Percentiles rank a stretch among this genome's conserved stretches.
Conservation (phyloP, 805 yeast genomes). For the Metschnikowia picachoensis region DNA sequence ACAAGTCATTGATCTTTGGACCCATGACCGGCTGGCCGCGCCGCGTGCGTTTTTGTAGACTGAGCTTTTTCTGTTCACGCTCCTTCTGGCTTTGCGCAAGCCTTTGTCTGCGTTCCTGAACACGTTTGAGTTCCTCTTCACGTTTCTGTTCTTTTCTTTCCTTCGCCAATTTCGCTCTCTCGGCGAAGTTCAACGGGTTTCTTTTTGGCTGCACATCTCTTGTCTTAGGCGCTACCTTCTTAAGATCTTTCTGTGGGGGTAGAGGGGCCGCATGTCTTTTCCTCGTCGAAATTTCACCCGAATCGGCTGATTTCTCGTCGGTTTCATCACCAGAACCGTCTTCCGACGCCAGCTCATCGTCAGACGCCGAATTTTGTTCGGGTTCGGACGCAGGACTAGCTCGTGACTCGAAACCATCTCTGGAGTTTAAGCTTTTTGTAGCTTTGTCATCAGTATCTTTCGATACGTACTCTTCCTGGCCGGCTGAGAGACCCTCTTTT, state of each 20-base stretch:
- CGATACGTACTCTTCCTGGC: neutral
- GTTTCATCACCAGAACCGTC: neutral
- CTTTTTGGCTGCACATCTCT: slow-evolving; percentile 15
- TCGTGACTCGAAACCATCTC: too few relatives aligned
- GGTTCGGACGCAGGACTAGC: too few relatives aligned
- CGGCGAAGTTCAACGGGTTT: slow-evolving; percentile 40
- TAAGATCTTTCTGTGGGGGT: slow-evolving; percentile 7
- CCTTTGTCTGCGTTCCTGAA: slow-evolving; percentile 34
- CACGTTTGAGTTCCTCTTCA: slow-evolving; percentile 34
- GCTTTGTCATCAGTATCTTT: neutral
- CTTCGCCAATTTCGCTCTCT: slow-evolving; percentile 42
- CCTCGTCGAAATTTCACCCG: slow-evolving; percentile 18
- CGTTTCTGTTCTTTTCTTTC: slow-evolving; percentile 44
- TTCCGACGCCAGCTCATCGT: neutral
- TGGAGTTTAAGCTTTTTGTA: too few relatives aligned
- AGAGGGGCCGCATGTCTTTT: slow-evolving; percentile 7
- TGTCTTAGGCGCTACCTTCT: slow-evolving; percentile 16
- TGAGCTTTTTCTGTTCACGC: slow-evolving; percentile 41
- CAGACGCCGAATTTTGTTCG: neutral
- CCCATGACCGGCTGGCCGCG: slow-evolving; percentile 91
- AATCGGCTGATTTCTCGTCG: neutral
- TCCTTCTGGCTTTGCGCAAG: slow-evolving; percentile 37
- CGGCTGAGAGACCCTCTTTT: slow-evolving; percentile 56
- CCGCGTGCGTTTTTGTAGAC: slow-evolving; percentile 49
- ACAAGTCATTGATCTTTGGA: slow-evolving; percentile 72